phyloP scores from a whole-genome alignment of 169 alveolate species.

The Plasmodium vivax region DNA sequence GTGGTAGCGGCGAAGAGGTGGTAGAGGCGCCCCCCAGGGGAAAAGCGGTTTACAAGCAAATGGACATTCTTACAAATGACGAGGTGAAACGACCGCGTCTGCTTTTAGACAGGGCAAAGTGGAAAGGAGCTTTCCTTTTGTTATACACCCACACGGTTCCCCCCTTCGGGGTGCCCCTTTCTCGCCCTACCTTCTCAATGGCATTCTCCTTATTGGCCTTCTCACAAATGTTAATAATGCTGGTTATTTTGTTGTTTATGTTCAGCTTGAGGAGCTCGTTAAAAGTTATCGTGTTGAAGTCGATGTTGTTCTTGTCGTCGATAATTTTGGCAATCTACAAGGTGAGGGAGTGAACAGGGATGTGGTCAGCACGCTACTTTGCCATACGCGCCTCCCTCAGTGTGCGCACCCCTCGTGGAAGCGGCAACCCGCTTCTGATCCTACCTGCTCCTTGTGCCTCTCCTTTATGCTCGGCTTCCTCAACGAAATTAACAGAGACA shows the following conservation, averaged over 20 bases:
- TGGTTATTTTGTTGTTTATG: constrained; percentile 62
- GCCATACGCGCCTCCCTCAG: not conserved
- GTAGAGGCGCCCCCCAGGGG: not conserved
- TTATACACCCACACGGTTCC: not conserved
- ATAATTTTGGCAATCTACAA: constrained; percentile 53
- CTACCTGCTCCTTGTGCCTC: constrained; percentile 65
- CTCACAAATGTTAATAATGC: constrained; percentile 69
- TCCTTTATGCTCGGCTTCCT: constrained; percentile 73
- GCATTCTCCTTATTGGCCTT: constrained; percentile 73
- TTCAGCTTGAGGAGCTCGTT: constrained; percentile 51
- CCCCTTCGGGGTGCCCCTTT: not conserved
- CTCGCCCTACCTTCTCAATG: constrained; percentile 48
- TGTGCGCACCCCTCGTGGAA: not conserved
- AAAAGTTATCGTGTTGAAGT: constrained; percentile 67
- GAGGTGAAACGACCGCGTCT: not conserved
- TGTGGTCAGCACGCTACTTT: not conserved
- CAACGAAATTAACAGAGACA: constrained; percentile 61
- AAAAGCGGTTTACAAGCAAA: not conserved
- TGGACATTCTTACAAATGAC: not conserved
- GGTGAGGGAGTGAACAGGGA: not conserved
- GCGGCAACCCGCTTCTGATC: not conserved
- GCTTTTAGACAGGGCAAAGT: not conserved
- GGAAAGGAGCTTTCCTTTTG: not conserved
- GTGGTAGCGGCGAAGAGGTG: not conserved
- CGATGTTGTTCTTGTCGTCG: constrained; percentile 56